Evolutionary conservation across 208 protist species (phyloP).

Genomic region (Leishmania mexicana): DNA sequence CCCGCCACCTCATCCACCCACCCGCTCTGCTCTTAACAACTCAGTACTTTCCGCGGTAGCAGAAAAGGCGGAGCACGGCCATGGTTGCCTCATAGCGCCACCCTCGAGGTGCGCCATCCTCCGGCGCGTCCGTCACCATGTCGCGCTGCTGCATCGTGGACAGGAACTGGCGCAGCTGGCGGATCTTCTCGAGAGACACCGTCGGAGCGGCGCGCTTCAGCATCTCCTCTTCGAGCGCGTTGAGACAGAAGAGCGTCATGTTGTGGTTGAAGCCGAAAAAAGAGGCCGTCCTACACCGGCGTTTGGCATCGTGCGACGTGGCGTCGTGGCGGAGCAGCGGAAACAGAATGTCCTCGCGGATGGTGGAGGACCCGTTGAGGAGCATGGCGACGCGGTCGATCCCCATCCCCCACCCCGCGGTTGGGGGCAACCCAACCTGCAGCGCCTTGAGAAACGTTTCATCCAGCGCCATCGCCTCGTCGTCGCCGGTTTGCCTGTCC

Average conservation of each 20-base stretch:
- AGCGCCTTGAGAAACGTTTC: constrained; percentile 95
- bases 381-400: constrained; percentile 96
- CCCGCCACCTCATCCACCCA: not conserved
- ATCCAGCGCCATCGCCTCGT: constrained; percentile 93
- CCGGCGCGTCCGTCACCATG: constrained; percentile 4
- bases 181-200: constrained; percentile 56
- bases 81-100: constrained; percentile 70
- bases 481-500: constrained; percentile 89
- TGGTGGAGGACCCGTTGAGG: constrained; percentile 81
- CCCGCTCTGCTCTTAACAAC: too few relatives aligned
- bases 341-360: constrained; percentile 91
- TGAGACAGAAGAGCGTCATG: constrained; percentile 86
- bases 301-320: constrained; percentile 75
- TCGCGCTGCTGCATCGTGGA: constrained; percentile 34
- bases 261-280: constrained; percentile 87
- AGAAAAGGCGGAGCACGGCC: constrained; percentile 70
- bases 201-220: constrained; percentile 44
- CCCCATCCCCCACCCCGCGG: constrained; percentile 96
- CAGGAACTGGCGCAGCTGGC: constrained; percentile 66
- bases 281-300: constrained; percentile 67
- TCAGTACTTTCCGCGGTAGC: constrained; percentile 41
- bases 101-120: constrained; percentile 27
- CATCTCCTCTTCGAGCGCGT: constrained; percentile 82
- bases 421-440: constrained; percentile 95
- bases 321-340: constrained; percentile 81